Evolutionary conservation across 305 asterid genomes (phyloP), one percentile per base, ranked within the genome.

Genomic region (Caryopteris hybrid): DNA sequence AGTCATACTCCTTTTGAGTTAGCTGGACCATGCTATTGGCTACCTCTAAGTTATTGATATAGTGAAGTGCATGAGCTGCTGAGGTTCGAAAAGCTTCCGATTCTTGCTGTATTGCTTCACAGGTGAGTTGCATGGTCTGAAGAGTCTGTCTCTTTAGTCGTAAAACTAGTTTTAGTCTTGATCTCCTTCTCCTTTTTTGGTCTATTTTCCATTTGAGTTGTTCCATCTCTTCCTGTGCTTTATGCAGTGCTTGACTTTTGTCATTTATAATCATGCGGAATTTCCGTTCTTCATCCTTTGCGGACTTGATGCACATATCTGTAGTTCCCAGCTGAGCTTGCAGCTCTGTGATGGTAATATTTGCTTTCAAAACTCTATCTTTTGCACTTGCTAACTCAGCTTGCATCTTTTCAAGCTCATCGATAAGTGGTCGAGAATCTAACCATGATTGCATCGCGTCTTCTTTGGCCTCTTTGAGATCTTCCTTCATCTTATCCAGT

Each of bases 371-470:
- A 29, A 81, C 63, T 59, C 76, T 55, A 39, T 33, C 73, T 58
- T 74, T 76, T 50, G 77, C 69, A 41, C 39, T 69, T 20, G 45
- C 79, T 11, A 86, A 78, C 60, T 79, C 86, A 8, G 80, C 74
- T 31, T 86, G 85, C 73, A 72, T 79, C 65, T 78, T 86, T 45
- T 88, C 86, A 17, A 88, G 90, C 73, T 84, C 83, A 21, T 84
- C 92, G 13, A 84, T 81, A 10, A 85, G 52, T 34, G 92, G 90
- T 52, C 83, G 80, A 34, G 96, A 84, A 38, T 88, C 96, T 61
- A 86, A 60, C 90, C 87, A 88, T 21, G 93, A 84, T 58, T 86
- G 96, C 58, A 16, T 79, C 0, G 85, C 86, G 1, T 84, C 86
- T 69, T 88, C 96, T 70, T 88, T 88, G 16, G 91, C 93, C 45